These are phyloP conservation scores for Antrodiella citrinella DNA, from an alignment of 768 basidiomycete species.

Conservation along the genomic window DNA sequence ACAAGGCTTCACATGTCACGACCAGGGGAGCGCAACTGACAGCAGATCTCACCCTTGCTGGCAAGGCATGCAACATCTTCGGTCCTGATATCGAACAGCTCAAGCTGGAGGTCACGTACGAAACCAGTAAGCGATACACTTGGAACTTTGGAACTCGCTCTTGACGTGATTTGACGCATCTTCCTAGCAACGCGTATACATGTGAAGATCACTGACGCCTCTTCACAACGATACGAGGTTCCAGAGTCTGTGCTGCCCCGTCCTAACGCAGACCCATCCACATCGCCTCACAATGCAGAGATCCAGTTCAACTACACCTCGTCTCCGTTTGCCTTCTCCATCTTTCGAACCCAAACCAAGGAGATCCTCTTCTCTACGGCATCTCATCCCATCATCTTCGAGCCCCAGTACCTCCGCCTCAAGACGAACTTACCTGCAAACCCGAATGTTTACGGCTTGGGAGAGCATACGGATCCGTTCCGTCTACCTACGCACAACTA, in stretches of 20 bases:
- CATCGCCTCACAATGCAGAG: conserved; percentile 25
- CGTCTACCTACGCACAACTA: conserved; percentile 37
- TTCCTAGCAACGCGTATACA: conserved; percentile 49
- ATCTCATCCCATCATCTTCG: conserved; percentile 59
- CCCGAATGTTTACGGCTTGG: conserved; percentile 72
- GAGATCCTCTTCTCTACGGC: conserved; percentile 59
- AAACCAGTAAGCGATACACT: conserved; percentile 41
- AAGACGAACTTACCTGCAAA: conserved; percentile 50
- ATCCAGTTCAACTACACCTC: conserved; percentile 55
- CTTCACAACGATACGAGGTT: conserved; percentile 49
- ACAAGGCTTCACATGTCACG: conserved; percentile 40
- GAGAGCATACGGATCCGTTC: conserved; percentile 66
- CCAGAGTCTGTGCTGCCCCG: conserved; percentile 55
- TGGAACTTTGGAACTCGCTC: background rate
- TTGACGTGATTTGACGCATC: background rate
- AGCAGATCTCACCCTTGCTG: conserved; percentile 46
- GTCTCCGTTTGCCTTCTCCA: conserved; percentile 54
- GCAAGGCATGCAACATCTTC: conserved; percentile 48
- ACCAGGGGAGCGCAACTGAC: conserved; percentile 31
- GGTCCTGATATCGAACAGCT: conserved; percentile 45
- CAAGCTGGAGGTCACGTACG: conserved; percentile 45
- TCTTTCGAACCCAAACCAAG: conserved; percentile 37
- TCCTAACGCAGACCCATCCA: conserved; percentile 27
- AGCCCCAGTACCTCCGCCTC: conserved; percentile 69
- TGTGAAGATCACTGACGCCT: conserved; percentile 51